Evolutionary conservation across 805 yeast genomes (phyloP), one percentile per base, ranked within the genome.

Genomic region (Yarrowia sp.): DNA sequence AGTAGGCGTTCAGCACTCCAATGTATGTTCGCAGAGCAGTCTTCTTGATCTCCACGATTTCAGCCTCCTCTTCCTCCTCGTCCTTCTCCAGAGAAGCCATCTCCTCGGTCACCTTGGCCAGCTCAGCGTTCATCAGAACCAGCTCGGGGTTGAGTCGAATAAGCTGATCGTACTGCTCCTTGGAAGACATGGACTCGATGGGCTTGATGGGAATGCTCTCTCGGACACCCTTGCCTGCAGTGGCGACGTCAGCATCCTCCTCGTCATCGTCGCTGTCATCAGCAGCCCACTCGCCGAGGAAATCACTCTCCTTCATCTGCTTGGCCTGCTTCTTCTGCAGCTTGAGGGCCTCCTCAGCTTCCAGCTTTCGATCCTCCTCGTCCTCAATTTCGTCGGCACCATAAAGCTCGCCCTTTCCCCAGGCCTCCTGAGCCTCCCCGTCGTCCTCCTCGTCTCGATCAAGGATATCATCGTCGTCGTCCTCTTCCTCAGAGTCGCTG

Each of bases 301-400:
- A 55, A 55, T 55, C 61, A 27, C 47, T 39, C 29, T 55, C 61
- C 47, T 55, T 55, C 67, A 92, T 77, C 46, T 87, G 96, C 66
- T 84, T 84, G 63, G 90, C 74, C 72, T 91, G 91, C 67, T 82
- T 80, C 76, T 87, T 88, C 74, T 92, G 97, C 67, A 90, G 84
- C 70, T 90, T 84, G 53, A 89, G 70, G 0, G 98, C 98, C 74
- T 94, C 97, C 68, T 84, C 85, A 63, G 93, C 94, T 74, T 91
- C 85, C 65, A 83, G 85, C 65, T 83, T 85, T 5, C 90, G 88
- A 31, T 84, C 85, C 61, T 84, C 96, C 31, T 86, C 93, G 66
- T 88, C 96, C 72, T 80, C 89, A 66, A 75, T 80, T 16, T 80
- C 82, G 64, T 83, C 87, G n/a, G 83, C 86, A 44, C 86, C 87